Evolutionary conservation across 2,329 filamentous ascomycete genomes (phyloP).

Genomic region (Tolypocladium endophyticum): DNA sequence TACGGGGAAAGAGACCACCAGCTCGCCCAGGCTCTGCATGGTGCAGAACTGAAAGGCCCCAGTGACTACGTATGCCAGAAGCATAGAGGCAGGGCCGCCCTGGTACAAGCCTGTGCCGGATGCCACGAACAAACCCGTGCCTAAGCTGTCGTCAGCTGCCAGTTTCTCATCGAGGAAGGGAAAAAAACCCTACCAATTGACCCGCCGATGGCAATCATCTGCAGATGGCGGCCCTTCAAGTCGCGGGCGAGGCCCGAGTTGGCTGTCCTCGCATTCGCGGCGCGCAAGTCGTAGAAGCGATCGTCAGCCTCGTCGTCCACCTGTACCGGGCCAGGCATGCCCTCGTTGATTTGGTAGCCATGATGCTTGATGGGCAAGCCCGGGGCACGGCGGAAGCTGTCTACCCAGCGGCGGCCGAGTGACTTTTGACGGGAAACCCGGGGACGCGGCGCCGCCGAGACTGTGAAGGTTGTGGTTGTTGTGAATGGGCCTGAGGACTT

Average conservation of each 20-base stretch:
- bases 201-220: slow-evolving; percentile 96
- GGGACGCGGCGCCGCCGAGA: slow-evolving; percentile 1
- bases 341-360: slow-evolving; percentile 12
- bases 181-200: slow-evolving; percentile 46
- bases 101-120: slow-evolving; percentile 60
- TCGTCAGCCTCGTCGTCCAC: slow-evolving; percentile 12
- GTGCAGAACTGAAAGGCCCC: slow-evolving; percentile 87
- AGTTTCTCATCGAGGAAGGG: not conserved
- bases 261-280: slow-evolving; percentile 62
- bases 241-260: slow-evolving; percentile 64
- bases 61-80: slow-evolving; percentile 67
- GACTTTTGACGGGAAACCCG: slow-evolving; percentile 2
- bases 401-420: slow-evolving; percentile 26
- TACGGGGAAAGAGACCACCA: slow-evolving; percentile 86
- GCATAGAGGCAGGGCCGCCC: slow-evolving; percentile 69
- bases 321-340: slow-evolving; percentile 7
- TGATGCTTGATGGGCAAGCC: slow-evolving; percentile 24
- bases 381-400: slow-evolving; percentile 48
- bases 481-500: slow-evolving; percentile 1
- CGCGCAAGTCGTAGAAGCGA: slow-evolving; percentile 44
- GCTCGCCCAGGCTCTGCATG: slow-evolving; percentile 81
- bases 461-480: slow-evolving; percentile 6
- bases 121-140: slow-evolving; percentile 81
- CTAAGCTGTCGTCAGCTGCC: slow-evolving; percentile 17
- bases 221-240: slow-evolving; percentile 75